phyloP scores from a whole-genome alignment of 768 basidiomycete genomes.

The Mrakia hoshinonis region DNA sequence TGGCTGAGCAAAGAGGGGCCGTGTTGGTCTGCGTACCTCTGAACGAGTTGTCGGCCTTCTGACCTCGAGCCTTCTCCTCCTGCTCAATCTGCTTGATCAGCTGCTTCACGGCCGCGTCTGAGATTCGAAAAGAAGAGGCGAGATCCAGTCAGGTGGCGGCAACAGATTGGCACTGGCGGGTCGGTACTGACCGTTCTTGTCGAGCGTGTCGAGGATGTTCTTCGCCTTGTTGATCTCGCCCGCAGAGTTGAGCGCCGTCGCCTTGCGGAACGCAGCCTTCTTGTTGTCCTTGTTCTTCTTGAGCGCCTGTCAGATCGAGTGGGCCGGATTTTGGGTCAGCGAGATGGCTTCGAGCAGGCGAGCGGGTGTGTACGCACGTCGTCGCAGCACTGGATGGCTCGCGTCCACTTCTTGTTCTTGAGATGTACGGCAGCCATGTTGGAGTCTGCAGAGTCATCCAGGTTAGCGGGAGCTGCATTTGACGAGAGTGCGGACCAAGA shows the following conservation, averaged over 20 bases:
- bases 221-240: slow-evolving; percentile 19
- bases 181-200: slow-evolving; percentile 9
- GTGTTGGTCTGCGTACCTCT: background rate
- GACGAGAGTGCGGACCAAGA: background rate
- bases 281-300: slow-evolving; percentile 25
- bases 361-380: background rate
- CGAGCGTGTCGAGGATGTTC: slow-evolving; percentile 11
- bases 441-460: background rate
- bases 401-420: background rate
- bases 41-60: slow-evolving; percentile 1
- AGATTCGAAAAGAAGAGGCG: background rate
- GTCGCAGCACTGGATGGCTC: slow-evolving; percentile 5
- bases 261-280: slow-evolving; percentile 26
- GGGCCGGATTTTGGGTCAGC: background rate
- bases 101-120: slow-evolving; percentile 18
- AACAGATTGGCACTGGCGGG: background rate
- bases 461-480: background rate
- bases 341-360: background rate
- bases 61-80: slow-evolving; percentile 12
- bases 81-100: slow-evolving; percentile 17
- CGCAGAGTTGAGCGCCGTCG: slow-evolving; percentile 18
- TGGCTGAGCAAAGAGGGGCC: background rate
- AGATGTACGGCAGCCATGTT: slow-evolving; percentile 30
- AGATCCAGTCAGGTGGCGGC: too few species aligned
- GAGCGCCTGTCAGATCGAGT: slow-evolving; percentile 10